phyloP scores from a whole-genome alignment of 2,329 filamentous ascomycete genomes.

The Xylariaceae sp. region DNA sequence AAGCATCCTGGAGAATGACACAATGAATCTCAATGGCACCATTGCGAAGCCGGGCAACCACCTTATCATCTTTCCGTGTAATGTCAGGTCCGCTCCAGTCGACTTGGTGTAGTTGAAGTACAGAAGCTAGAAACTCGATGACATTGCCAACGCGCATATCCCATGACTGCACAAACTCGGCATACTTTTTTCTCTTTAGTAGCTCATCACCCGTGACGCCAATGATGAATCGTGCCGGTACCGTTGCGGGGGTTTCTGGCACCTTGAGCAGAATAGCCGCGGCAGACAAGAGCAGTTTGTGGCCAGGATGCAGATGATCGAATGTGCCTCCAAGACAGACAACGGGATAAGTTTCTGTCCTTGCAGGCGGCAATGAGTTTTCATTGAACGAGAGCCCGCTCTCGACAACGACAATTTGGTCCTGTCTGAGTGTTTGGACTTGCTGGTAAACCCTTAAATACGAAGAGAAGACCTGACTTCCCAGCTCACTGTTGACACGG shows the following conservation, averaged over 20 bases:
- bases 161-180: conserved; percentile 77
- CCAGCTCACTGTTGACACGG: conserved; percentile 59
- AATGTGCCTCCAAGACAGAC: conserved; percentile 91
- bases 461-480: conserved; percentile 50
- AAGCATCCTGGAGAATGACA: conserved; percentile 80
- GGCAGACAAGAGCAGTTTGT: conserved; percentile 94
- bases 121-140: conserved; percentile 66
- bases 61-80: conserved; percentile 38
- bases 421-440: conserved; percentile 43
- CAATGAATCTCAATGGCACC: conserved; percentile 64
- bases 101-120: conserved; percentile 41
- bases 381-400: conserved; percentile 47
- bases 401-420: conserved; percentile 47
- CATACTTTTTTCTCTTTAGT: conserved; percentile 82
- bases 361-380: conserved; percentile 16
- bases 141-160: conserved; percentile 63
- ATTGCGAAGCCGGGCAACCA: conserved; percentile 54
- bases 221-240: conserved; percentile 60
- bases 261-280: conserved; percentile 65
- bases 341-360: conserved; percentile 44
- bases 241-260: conserved; percentile 34
- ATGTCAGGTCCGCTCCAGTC: conserved; percentile 41
- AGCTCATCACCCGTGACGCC: conserved; percentile 87
- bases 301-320: conserved; percentile 89
- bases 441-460: conserved; percentile 46